Conservation (phyloP, 495 filamentous ascomycete genomes). For the Viridothelium virens region DNA sequence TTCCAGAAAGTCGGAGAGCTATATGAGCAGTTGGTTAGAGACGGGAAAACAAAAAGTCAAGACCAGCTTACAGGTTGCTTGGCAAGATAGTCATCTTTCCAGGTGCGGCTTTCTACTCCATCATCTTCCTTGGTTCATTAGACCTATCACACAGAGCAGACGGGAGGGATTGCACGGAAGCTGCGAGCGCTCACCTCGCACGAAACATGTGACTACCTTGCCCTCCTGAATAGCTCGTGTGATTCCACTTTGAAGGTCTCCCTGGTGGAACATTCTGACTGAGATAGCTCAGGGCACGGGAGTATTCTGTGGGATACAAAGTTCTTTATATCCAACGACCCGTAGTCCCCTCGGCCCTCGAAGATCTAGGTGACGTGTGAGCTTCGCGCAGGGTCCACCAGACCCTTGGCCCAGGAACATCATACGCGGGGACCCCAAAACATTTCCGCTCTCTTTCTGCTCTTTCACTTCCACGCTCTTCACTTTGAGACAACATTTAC, state of each 20-base stretch:
- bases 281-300: not conserved
- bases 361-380: too few relatives aligned
- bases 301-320: not conserved
- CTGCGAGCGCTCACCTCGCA: slow-evolving; percentile 42
- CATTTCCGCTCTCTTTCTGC: not conserved
- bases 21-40: not conserved
- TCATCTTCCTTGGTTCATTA: slow-evolving; percentile 46
- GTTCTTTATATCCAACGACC: too few relatives aligned
- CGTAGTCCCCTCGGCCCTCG: too few relatives aligned
- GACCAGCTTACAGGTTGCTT: slow-evolving; percentile 47
- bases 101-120: slow-evolving; percentile 53
- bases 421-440: too few relatives aligned
- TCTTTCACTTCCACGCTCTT: not conserved
- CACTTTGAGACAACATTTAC: not conserved
- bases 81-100: slow-evolving; percentile 68
- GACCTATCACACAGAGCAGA: slow-evolving; percentile 15
- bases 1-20: slow-evolving; percentile 44
- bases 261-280: slow-evolving; percentile 64
- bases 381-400: too few relatives aligned
- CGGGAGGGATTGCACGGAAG: slow-evolving; percentile 34
- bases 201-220: slow-evolving; percentile 63
- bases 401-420: too few relatives aligned
- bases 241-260: slow-evolving; percentile 72
- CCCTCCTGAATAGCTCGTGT: slow-evolving; percentile 57
- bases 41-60: not conserved